Evolutionary conservation across 192 early-diverging fungal species (phyloP).

Genomic region (Entophlyctis helioformis): DNA sequence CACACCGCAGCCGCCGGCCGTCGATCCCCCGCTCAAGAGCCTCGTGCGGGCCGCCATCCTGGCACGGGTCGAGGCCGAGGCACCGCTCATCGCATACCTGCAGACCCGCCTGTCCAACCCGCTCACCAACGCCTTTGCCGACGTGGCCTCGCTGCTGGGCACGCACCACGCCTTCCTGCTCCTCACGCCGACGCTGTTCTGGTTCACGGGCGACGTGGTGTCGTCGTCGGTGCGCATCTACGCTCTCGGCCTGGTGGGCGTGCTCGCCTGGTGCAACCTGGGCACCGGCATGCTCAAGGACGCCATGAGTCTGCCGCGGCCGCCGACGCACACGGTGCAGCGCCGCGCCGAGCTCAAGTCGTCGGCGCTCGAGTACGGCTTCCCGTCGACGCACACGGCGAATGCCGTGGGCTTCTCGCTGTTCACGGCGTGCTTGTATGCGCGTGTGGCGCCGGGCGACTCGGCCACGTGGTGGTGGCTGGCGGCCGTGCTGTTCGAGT

Average conservation of each 20-base stretch:
- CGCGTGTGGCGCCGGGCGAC: no score
- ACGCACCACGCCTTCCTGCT: slow-evolving; percentile 83
- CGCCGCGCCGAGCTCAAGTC: slow-evolving; percentile 57
- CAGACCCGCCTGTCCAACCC: no score
- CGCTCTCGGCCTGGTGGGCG: slow-evolving; percentile 7
- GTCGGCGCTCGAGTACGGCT: slow-evolving; percentile 75
- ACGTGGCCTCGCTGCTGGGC: no score
- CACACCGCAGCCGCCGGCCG: no score
- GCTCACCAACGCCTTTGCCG: no score
- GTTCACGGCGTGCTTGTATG: slow-evolving; percentile 15
- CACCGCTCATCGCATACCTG: no score
- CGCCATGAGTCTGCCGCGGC: slow-evolving; percentile 72
- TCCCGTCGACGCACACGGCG: slow-evolving; percentile 80
- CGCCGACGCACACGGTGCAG: slow-evolving; percentile 62
- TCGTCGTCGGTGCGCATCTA: slow-evolving; percentile 11
- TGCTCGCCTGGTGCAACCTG: neutral
- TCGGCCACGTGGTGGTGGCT: slow-evolving; percentile 10
- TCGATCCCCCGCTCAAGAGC: no score
- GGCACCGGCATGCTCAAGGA: slow-evolving; percentile 38
- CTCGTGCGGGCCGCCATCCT: no score
- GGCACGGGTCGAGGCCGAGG: no score
- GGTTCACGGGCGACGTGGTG: slow-evolving; percentile 47
- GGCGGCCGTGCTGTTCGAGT: slow-evolving; percentile 27
- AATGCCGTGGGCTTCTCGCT: slow-evolving; percentile 70
- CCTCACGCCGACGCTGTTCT: slow-evolving; percentile 65